Conservation (phyloP, 1,284 basidiomycete genomes). For the Grifola frondosa region DNA sequence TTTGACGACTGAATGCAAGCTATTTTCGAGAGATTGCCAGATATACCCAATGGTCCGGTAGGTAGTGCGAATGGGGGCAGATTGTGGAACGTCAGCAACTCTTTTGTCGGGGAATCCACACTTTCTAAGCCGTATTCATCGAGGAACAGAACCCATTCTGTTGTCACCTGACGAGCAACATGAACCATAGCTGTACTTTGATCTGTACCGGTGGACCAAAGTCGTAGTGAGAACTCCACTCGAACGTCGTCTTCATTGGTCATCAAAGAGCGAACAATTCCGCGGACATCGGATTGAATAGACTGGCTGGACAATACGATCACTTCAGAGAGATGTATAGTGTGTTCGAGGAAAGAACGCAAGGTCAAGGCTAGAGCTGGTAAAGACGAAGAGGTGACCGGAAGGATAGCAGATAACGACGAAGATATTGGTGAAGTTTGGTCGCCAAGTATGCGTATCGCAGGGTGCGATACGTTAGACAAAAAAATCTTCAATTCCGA, state of each 20-base stretch:
- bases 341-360: conserved; percentile 34
- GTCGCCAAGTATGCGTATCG: too few species aligned
- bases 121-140: conserved; percentile 41
- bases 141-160: conserved; percentile 53
- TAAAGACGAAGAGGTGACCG: conserved; percentile 41
- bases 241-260: conserved; percentile 29
- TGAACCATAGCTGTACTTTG: conserved; percentile 34
- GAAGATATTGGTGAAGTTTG: too few species aligned
- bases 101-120: conserved; percentile 31
- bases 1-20: conserved; percentile 32
- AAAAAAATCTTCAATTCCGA: too few species aligned
- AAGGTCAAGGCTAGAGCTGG: conserved; percentile 35
- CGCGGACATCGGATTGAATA: conserved; percentile 36
- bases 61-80: conserved; percentile 39
- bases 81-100: conserved; percentile 35
- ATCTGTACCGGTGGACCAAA: conserved; percentile 32
- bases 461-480: conserved; percentile 1
- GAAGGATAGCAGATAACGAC: conserved; percentile 50
- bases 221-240: conserved; percentile 44
- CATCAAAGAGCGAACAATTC: conserved; percentile 35
- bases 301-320: conserved; percentile 47
- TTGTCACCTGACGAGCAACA: conserved; percentile 37
- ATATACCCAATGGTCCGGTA: conserved; percentile 45
- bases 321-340: conserved; percentile 42
- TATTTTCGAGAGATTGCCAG: conserved; percentile 21